Percentiles rank a stretch among this genome's conserved stretches.
phyloP scores from a whole-genome alignment of 345 rosid species.

The Salix arbutifolia region DNA sequence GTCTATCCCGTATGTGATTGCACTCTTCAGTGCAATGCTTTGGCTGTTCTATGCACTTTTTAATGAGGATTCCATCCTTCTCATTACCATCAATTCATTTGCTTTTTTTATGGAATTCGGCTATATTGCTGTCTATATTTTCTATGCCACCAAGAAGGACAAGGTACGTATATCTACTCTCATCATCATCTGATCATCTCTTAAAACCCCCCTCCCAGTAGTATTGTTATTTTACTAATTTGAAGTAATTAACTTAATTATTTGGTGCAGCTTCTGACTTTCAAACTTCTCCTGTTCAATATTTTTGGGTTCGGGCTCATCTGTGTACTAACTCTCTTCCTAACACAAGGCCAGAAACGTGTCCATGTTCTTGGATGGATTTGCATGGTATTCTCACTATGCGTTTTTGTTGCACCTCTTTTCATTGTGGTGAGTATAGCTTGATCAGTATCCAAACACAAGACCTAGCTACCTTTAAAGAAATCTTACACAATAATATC shows the following conservation, averaged over 20 bases:
- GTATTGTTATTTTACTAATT: too few relatives aligned
- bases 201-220: too few relatives aligned
- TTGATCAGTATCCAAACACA: background rate
- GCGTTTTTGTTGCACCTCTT: slow-evolving; percentile 83
- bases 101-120: slow-evolving; percentile 21
- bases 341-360: slow-evolving; percentile 38
- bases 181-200: too few relatives aligned
- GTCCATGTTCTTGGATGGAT: slow-evolving; percentile 59
- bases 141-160: slow-evolving; percentile 22
- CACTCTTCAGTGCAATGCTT: slow-evolving; percentile 31
- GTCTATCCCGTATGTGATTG: slow-evolving; percentile 27
- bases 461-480: too few relatives aligned
- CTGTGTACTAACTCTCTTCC: slow-evolving; percentile 37
- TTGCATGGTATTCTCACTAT: slow-evolving; percentile 63
- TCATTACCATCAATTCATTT: slow-evolving; percentile 28
- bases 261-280: slow-evolving; percentile 41
- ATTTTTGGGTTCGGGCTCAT: slow-evolving; percentile 58
- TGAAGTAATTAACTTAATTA: too few relatives aligned
- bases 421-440: slow-evolving; percentile 56
- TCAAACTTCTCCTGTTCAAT: slow-evolving; percentile 47
- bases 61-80: slow-evolving; percentile 16
- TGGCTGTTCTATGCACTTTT: slow-evolving; percentile 32
- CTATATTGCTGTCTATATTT: slow-evolving; percentile 18
- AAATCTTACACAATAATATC: too few relatives aligned
- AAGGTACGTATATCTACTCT: background rate